These are phyloP conservation scores for Colletotrichum incanum DNA, from an alignment of 2,329 filamentous ascomycete species.

Conservation along the genomic window DNA sequence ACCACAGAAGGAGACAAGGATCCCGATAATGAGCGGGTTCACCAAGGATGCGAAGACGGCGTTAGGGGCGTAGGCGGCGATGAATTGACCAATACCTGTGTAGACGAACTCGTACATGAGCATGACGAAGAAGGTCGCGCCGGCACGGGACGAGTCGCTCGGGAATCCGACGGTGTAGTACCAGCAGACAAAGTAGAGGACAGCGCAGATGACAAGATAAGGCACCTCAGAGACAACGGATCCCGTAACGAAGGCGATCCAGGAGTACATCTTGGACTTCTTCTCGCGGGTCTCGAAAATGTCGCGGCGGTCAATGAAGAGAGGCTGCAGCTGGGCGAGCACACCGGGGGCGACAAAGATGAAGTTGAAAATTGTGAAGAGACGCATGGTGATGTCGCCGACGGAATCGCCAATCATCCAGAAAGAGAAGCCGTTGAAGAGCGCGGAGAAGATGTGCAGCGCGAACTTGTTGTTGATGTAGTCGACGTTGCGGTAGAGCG, in stretches of 20 bases:
- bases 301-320: constrained; percentile 70
- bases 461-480: constrained; percentile 77
- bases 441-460: constrained; percentile 67
- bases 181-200: constrained; percentile 69
- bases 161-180: constrained; percentile 73
- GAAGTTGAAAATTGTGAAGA: constrained; percentile 76
- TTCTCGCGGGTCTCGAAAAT: constrained; percentile 73
- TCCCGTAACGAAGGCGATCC: constrained; percentile 71
- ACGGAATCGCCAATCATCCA: constrained; percentile 71
- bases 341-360: constrained; percentile 74
- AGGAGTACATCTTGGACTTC: constrained; percentile 74
- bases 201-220: constrained; percentile 60
- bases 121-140: constrained; percentile 69
- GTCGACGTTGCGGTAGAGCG: constrained; percentile 77
- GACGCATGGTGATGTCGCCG: constrained; percentile 66
- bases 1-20: constrained; percentile 81
- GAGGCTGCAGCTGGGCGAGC: constrained; percentile 71
- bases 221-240: constrained; percentile 65
- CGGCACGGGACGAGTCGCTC: constrained; percentile 59
- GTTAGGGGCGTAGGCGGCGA: constrained; percentile 75
- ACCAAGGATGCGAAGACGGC: constrained; percentile 72
- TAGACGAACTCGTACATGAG: constrained; percentile 74
- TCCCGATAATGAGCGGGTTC: constrained; percentile 70
- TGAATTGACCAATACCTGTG: constrained; percentile 73
- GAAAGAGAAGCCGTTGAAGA: constrained; percentile 75